A percentile compares a stretch with the other conserved stretches of the same genome.
These are phyloP conservation scores for Alternaria ethzedia DNA, from an alignment of 2,329 filamentous ascomycete genomes.

Conservation along the genomic window DNA sequence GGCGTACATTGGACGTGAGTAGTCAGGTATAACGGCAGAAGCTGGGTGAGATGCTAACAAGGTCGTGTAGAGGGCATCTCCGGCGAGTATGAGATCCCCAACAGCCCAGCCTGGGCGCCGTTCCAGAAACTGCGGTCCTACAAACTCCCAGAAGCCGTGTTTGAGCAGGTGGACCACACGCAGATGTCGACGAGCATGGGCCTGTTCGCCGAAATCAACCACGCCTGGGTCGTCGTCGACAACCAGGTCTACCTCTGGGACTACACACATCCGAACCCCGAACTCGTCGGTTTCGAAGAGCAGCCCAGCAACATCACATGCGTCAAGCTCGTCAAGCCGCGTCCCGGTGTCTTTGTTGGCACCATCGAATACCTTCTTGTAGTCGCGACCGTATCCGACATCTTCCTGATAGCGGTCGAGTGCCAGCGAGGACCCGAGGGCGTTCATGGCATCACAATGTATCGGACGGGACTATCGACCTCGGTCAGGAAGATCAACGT, in stretches of 20 bases:
- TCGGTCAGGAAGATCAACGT: slow-evolving; percentile 79
- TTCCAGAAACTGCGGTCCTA: slow-evolving; percentile 89
- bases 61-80: slow-evolving; percentile 76
- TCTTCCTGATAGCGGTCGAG: slow-evolving; percentile 85
- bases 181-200: slow-evolving; percentile 94
- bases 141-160: slow-evolving; percentile 88
- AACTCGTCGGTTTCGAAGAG: slow-evolving; percentile 91
- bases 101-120: slow-evolving; percentile 75
- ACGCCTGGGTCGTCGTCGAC: slow-evolving; percentile 95
- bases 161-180: slow-evolving; percentile 88
- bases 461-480: slow-evolving; percentile 85
- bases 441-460: slow-evolving; percentile 76
- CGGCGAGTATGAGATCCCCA: slow-evolving; percentile 85
- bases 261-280: slow-evolving; percentile 89
- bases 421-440: slow-evolving; percentile 69
- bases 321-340: slow-evolving; percentile 86
- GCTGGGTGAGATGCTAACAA: slow-evolving; percentile 35
- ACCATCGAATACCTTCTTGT: slow-evolving; percentile 88
- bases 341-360: slow-evolving; percentile 83
- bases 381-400: slow-evolving; percentile 83
- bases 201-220: slow-evolving; percentile 89
- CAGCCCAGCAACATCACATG: slow-evolving; percentile 85
- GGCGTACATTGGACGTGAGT: slow-evolving; percentile 83
- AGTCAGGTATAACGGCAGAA: background rate
- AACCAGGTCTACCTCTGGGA: slow-evolving; percentile 98